A percentile compares a stretch with the other conserved stretches of the same genome.
Conservation (phyloP, 768 basidiomycete species). For the Suillus subalutaceus region DNA sequence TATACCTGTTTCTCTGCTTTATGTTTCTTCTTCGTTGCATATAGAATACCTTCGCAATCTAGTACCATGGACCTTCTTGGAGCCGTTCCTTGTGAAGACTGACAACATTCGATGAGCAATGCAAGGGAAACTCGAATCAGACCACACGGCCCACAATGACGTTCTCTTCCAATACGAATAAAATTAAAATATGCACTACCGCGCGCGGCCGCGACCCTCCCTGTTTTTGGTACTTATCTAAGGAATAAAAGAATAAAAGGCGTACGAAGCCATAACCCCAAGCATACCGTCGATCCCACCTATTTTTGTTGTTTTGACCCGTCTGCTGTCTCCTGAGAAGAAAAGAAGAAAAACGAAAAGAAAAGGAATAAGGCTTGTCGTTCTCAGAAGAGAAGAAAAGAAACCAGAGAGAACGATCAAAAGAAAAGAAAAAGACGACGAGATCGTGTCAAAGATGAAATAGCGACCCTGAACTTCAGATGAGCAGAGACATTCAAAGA, state of each 20-base stretch:
- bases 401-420: neutral
- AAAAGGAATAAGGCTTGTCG: neutral
- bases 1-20: constrained; percentile 9
- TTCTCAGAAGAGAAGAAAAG: neutral
- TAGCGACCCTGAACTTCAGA: neutral
- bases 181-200: neutral
- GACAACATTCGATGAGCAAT: neutral
- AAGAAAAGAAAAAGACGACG: neutral
- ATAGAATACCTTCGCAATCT: neutral
- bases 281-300: neutral
- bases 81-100: neutral
- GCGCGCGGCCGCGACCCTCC: constrained; percentile 2
- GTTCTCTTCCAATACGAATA: neutral
- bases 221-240: constrained; percentile 3
- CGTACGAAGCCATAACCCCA: neutral
- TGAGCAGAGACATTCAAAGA: neutral
- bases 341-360: neutral
- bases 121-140: neutral
- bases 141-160: neutral
- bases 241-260: neutral
- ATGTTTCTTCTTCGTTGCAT: neutral
- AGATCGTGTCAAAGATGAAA: neutral
- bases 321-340: neutral
- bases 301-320: constrained; percentile 1
- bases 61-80: neutral